phyloP scores from a whole-genome alignment of 2,329 filamentous ascomycete species.

The Periglandula ipomoeae region DNA sequence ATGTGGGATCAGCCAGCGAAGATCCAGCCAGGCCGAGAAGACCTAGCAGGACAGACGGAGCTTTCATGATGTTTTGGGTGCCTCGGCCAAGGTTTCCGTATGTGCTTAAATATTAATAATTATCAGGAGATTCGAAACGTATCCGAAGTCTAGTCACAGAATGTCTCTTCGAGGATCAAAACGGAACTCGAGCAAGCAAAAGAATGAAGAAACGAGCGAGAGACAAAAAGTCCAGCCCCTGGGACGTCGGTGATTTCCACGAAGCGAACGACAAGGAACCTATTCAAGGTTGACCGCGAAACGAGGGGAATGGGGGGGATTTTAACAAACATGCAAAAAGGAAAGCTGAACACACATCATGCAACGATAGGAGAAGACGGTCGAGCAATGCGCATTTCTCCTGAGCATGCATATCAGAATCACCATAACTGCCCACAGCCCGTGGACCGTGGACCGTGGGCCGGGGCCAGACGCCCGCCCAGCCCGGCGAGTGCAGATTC shows the following conservation, averaged over 20 bases:
- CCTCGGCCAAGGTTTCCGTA: too few species aligned
- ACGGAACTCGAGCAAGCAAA: not conserved
- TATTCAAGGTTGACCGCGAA: not conserved
- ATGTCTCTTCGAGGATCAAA: too few species aligned
- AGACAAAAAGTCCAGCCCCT: not conserved
- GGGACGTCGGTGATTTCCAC: not conserved
- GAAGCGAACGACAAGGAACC: not conserved
- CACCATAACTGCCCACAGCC: not conserved
- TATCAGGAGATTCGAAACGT: not conserved
- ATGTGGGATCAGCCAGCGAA: conserved; percentile 42
- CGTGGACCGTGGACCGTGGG: not conserved
- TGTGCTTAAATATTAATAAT: too few species aligned
- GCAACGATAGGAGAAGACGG: not conserved
- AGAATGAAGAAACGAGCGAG: not conserved
- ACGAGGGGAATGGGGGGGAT: not conserved
- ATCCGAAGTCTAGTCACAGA: not conserved
- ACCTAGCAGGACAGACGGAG: conserved; percentile 19
- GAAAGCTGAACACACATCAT: conserved; percentile 1
- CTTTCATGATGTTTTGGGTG: conserved; percentile 13
- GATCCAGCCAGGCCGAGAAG: conserved; percentile 27
- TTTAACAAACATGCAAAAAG: not conserved
- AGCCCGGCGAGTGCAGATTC: not conserved
- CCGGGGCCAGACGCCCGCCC: not conserved
- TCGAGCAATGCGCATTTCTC: too few species aligned
- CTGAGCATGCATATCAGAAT: conserved; percentile 2